phyloP scores from a whole-genome alignment of 306 rosid species.

The Datisca glomerata region DNA sequence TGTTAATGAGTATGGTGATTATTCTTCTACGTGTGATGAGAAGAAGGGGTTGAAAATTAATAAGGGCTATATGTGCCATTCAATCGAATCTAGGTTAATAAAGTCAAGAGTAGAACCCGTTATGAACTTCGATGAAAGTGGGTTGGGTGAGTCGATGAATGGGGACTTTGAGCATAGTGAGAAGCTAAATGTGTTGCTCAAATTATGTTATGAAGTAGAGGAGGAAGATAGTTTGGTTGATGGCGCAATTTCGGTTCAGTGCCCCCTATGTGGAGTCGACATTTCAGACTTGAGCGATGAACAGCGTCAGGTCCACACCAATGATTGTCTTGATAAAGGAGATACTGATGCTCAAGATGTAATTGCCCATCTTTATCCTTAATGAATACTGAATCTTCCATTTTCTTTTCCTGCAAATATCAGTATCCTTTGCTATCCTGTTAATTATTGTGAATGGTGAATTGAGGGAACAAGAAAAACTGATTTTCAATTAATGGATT shows the following conservation, averaged over 20 bases:
- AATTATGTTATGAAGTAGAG: conserved; percentile 19
- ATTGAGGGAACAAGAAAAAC: no score
- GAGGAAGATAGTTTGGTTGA: conserved; percentile 10
- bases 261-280: conserved; percentile 72
- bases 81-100: conserved; percentile 59
- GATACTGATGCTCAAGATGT: conserved; percentile 33
- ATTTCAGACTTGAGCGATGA: conserved; percentile 51
- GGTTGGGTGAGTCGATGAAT: not conserved
- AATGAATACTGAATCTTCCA: no score
- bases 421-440: no score
- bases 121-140: conserved; percentile 4
- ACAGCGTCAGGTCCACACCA: conserved; percentile 53
- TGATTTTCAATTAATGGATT: no score
- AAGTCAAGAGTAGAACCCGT: conserved; percentile 14
- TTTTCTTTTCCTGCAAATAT: no score
- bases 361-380: no score
- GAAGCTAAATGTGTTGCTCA: conserved; percentile 49
- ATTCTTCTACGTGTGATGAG: conserved; percentile 13
- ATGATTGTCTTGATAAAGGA: conserved; percentile 51
- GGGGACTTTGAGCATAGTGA: conserved; percentile 20
- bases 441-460: no score
- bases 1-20: not conserved
- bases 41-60: conserved; percentile 15
- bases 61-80: conserved; percentile 35
- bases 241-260: conserved; percentile 22